Evolutionary conservation across 2,329 filamentous ascomycete genomes (phyloP), one percentile per base, ranked within the genome.

Genomic region (Neofusicoccum laricinum): DNA sequence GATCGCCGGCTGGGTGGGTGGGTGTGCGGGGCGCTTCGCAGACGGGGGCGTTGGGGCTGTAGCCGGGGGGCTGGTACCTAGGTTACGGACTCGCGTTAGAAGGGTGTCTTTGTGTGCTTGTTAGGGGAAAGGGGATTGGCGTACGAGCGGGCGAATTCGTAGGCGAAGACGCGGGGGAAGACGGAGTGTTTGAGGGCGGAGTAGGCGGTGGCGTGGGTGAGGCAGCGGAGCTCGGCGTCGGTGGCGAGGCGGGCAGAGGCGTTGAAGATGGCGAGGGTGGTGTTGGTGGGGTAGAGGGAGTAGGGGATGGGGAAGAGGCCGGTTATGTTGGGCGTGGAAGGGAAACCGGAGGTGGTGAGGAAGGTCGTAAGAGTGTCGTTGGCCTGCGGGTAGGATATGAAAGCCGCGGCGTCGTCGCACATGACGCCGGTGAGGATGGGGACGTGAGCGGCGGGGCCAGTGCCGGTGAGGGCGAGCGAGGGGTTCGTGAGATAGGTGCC

Each of bases 1-100:
- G 63, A 49, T 76, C 70, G 8, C 74, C 74, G 25, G 64, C 66
- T 0, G 72, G 78, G 43, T 69, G 65, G 2, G 40, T 61, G 2
- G 69, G 30, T 4, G 70, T 69, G 14, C 43, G 51, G 1, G 74
- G 73, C 3, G 73, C 70, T 25, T 72, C 69, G 64, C 82, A 84
- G 8, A 59, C 53, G 7, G 70, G 71, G 12, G 69, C 64, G 48
- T 76, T 76, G 1, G 72, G 73, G 38, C 66, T 69, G 65, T 67
- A 75, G 34, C 68, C 68, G 2, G 57, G 57, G 15, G 73, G 67
- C 49, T 74, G 72, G 25, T 30, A 30, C 25, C 25, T 30, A 6
- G 25, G 25, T 30, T 30, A 1, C 5, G 4, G 25, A 30, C 7
- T 30, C 5, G 25, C 25, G 25, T 30, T 30, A 30, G 25, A 30